Base-by-base conservation (phyloP, 768 basidiomycete genomes). In the Psilocybe sp. region DNA sequence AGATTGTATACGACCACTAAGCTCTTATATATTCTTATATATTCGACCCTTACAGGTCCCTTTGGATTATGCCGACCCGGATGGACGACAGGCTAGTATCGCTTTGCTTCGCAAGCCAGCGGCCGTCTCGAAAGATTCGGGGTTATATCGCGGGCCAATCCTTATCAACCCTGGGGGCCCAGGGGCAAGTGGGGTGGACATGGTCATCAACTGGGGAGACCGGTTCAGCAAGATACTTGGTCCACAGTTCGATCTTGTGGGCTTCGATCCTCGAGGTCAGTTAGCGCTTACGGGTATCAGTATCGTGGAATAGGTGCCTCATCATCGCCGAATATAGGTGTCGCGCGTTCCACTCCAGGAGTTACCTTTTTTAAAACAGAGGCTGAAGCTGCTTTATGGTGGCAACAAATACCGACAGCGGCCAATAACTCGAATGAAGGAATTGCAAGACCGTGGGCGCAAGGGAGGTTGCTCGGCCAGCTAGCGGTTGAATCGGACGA, bases 191-290 rank as follows among this genome's bases (percentile, higher is more conserved):
- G 75, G 77, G 7, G 68, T 76, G 2, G 58, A 63, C 5, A 28
- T 69, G 0, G 50, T 71, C 20, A 33, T 15, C 8, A 2, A 18
- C 0, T 31, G 3, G 20, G 74, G 69, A 1, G 50, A 58, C 18
- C 31, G 45, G 5, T 44, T 77, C 9, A 59, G 63, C n/a, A 39
- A 46, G 1, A 55, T 75, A 15, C 38, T 78, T 14, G 76, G 77
- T 6, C 68, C 72, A 18, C 63, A 69, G 36, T 79, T 72, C 51
- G 75, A 79, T 40, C 53, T 78, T 9, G 66, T 79, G 12, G 68
- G 73, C 1, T 78, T 78, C 49, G 78, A 79, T 57, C 76, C 75
- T n/a, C 62, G 75, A 58, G 75, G 75, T 74, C 49, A 23, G 56
- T 47, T 9, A 28, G 7, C 10, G 10, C 40, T 19, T 47, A 9